Evolutionary conservation across 306 rosid genomes (phyloP).

Genomic region (Senna tora): DNA sequence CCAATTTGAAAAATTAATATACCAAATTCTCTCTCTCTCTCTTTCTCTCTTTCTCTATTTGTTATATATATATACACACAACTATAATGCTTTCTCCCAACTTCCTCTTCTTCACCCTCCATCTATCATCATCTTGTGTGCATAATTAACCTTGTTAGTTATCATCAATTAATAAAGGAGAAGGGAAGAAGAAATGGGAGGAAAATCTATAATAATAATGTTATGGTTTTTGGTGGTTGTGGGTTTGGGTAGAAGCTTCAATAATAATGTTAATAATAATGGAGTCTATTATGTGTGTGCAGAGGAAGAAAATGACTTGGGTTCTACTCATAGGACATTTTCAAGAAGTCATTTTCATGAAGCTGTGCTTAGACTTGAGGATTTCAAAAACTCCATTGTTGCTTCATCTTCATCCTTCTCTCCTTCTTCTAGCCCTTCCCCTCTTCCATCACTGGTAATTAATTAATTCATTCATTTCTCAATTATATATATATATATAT

Average conservation of each 20-base stretch:
- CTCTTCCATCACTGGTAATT: constrained; percentile 41
- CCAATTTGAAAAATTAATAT: no score
- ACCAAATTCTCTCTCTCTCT: constrained; percentile 27
- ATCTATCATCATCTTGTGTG: no score
- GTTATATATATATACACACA: constrained; percentile 36
- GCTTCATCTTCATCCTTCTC: constrained; percentile 12
- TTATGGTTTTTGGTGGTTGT: no score
- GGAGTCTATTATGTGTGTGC: background rate
- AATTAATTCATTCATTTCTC: background rate
- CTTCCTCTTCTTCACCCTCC: constrained; percentile 31
- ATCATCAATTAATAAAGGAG: no score
- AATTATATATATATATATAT: no score
- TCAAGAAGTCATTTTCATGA: constrained; percentile 29
- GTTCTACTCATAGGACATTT: constrained; percentile 33
- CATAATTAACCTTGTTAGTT: no score
- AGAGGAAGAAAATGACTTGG: constrained; percentile 4
- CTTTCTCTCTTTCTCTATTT: no score
- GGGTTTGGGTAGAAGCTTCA: no score
- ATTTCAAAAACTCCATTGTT: constrained; percentile 51
- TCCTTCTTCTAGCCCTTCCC: constrained; percentile 36
- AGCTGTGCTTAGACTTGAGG: constrained; percentile 44
- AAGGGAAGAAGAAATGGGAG: no score
- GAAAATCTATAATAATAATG: no score
- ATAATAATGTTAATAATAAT: no score
- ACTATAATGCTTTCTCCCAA: constrained; percentile 38